phyloP scores from a whole-genome alignment of 2,329 filamentous ascomycete species.

The Pseudogymnoascus sp. region DNA sequence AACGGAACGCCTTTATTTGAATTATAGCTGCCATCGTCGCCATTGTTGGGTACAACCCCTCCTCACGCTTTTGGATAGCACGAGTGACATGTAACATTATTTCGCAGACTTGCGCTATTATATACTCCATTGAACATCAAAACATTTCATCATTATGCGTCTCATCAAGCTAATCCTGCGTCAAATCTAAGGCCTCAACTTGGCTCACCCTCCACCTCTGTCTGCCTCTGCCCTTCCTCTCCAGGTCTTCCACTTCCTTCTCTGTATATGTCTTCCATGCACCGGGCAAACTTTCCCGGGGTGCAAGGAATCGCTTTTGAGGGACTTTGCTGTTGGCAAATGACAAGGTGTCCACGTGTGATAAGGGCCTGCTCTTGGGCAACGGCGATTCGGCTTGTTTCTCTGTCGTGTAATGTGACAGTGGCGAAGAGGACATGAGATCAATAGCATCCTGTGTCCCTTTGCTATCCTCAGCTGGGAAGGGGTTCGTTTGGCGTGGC shows the following conservation, averaged over 20 bases:
- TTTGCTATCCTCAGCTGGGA: background rate
- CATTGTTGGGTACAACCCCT: background rate
- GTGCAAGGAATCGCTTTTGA: constrained; percentile 21
- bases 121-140: background rate
- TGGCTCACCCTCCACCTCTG: constrained; percentile 19
- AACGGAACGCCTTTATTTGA: no score
- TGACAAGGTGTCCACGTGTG: background rate
- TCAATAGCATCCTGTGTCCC: background rate
- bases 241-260: constrained; percentile 11
- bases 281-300: constrained; percentile 29
- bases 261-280: constrained; percentile 26
- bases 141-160: background rate
- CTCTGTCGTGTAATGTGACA: background rate
- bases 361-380: background rate
- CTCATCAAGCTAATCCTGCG: background rate
- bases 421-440: background rate
- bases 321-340: background rate
- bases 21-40: no score
- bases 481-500: background rate
- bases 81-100: background rate
- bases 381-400: background rate
- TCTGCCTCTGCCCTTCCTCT: background rate
- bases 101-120: background rate
- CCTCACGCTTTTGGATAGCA: background rate
- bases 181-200: constrained; percentile 23